Percentiles rank a stretch among this genome's conserved stretches.
Evolutionary conservation across 805 yeast genomes (phyloP).

Genomic region (Saccharomyces cerevisiae): DNA sequence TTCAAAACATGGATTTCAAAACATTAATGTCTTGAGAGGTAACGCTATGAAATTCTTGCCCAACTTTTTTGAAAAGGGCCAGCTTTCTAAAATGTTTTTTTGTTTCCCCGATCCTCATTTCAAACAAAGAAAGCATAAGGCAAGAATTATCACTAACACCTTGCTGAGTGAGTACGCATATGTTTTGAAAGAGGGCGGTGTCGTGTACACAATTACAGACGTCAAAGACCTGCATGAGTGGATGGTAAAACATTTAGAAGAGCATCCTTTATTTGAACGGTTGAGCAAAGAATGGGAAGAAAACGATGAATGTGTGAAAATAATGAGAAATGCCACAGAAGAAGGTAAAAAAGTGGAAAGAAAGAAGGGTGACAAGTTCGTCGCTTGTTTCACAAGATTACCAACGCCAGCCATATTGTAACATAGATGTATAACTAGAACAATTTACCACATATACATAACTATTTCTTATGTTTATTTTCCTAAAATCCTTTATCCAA

Average conservation of each 20-base stretch:
- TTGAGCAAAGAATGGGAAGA: slow-evolving; percentile 71
- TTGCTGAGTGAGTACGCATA: slow-evolving; percentile 87
- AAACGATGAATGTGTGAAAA: slow-evolving; percentile 69
- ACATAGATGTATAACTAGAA: neutral
- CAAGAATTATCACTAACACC: slow-evolving; percentile 87
- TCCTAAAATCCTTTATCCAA: neutral
- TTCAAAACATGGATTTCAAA: slow-evolving; percentile 44
- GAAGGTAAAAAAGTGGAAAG: slow-evolving; percentile 95
- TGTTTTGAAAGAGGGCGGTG: slow-evolving; percentile 77
- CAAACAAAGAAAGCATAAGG: slow-evolving; percentile 94
- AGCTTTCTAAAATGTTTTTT: slow-evolving; percentile 85
- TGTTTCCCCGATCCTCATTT: slow-evolving; percentile 99
- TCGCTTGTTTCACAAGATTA: slow-evolving; percentile 78
- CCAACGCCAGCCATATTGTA: slow-evolving; percentile 39
- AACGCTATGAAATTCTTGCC: slow-evolving; percentile 97
- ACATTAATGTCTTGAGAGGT: slow-evolving; percentile 84
- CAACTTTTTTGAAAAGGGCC: slow-evolving; percentile 78
- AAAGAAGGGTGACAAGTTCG: slow-evolving; percentile 76
- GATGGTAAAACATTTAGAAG: slow-evolving; percentile 91
- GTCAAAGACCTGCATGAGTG: slow-evolving; percentile 87
- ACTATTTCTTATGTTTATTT: neutral
- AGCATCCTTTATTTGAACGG: slow-evolving; percentile 85
- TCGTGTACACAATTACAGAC: slow-evolving; percentile 90
- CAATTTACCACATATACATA: neutral
- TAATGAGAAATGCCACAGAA: slow-evolving; percentile 91